Conservation (phyloP, 2,329 filamentous ascomycete species). For the Coniochaeta hoffmannii region DNA sequence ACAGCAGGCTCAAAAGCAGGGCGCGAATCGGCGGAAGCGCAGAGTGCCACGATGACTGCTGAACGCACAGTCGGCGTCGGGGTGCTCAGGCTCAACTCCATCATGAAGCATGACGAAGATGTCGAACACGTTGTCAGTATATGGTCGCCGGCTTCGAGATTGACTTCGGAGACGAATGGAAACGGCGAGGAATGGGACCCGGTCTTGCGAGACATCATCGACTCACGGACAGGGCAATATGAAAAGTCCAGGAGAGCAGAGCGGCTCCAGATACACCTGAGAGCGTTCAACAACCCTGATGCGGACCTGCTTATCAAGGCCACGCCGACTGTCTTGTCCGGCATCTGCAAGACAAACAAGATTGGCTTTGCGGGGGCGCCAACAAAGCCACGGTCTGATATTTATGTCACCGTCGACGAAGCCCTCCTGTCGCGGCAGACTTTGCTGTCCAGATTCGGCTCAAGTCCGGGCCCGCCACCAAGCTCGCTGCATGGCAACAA, state of each 20-base stretch:
- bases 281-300: conserved; percentile 69
- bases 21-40: conserved; percentile 26
- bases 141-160: conserved; percentile 58
- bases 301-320: conserved; percentile 74
- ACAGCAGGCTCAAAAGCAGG: conserved; percentile 45
- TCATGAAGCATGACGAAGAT: conserved; percentile 66
- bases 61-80: conserved; percentile 71
- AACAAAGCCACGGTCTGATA: conserved; percentile 82
- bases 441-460: conserved; percentile 55
- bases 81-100: conserved; percentile 64
- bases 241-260: conserved; percentile 67
- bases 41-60: conserved; percentile 37
- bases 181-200: conserved; percentile 63
- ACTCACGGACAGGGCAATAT: conserved; percentile 66
- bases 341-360: conserved; percentile 72
- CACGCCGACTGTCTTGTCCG: conserved; percentile 80
- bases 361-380: conserved; percentile 93
- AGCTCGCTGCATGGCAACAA: conserved; percentile 59
- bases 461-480: conserved; percentile 67
- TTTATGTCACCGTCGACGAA: conserved; percentile 81
- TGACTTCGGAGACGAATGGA: conserved; percentile 48
- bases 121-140: conserved; percentile 69
- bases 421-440: conserved; percentile 73
- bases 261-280: conserved; percentile 70
- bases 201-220: conserved; percentile 64